Evolutionary conservation across 352 stramenopile species (phyloP).

Genomic region (Globisporangium cystogenes): DNA sequence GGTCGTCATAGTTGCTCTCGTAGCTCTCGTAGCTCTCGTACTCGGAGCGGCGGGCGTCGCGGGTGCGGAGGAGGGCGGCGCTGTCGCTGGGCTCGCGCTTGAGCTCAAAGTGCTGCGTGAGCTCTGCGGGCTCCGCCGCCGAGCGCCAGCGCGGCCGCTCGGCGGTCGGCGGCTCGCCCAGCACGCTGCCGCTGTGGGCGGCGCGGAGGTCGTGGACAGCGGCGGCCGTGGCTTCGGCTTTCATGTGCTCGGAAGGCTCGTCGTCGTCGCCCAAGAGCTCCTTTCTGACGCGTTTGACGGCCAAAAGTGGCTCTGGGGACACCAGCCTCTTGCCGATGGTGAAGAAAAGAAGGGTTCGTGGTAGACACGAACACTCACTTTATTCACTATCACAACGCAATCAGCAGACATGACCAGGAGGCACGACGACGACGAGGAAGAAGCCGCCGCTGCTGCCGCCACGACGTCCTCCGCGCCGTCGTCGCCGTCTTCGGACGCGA

Average conservation of each 20-base stretch:
- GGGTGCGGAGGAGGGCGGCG: neutral
- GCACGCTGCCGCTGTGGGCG: constrained; percentile 3
- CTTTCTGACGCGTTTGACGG: no score
- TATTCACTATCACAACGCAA: no score
- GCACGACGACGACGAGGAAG: no score
- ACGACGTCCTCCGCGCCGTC: neutral
- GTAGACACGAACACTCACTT: no score
- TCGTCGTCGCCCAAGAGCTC: no score
- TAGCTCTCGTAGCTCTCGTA: neutral
- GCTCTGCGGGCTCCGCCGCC: no score
- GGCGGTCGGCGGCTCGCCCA: constrained; percentile 2
- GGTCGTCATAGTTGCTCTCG: neutral
- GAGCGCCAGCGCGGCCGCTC: neutral
- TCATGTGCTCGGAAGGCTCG: no score
- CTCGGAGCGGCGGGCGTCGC: neutral
- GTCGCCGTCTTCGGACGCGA: neutral
- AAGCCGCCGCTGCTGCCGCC: neutral
- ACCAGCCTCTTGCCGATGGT: no score
- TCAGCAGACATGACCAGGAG: no score
- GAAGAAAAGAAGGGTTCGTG: no score
- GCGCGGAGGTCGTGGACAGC: neutral
- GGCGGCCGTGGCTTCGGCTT: neutral
- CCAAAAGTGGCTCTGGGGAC: no score
- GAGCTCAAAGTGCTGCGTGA: neutral
- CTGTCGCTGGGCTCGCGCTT: neutral